Percentiles rank a stretch among this genome's conserved stretches.
phyloP scores from a whole-genome alignment of 2,329 filamentous ascomycete species.

The Chalara sp. region DNA sequence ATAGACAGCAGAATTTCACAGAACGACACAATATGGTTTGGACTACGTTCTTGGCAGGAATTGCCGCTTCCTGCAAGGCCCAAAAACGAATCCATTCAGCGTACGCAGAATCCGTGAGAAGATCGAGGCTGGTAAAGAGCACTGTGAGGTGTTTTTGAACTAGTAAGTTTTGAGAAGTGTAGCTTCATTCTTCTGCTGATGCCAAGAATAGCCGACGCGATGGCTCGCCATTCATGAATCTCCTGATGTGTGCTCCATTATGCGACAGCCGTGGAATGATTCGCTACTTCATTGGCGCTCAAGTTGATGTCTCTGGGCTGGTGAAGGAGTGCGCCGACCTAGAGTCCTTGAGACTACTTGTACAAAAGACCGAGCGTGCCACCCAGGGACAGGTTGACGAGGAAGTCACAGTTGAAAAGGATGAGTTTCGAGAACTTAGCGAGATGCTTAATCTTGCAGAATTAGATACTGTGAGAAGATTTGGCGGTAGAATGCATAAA shows the following conservation, averaged over 20 bases:
- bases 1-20: slow-evolving; percentile 55
- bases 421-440: slow-evolving; percentile 58
- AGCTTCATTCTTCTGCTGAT: slow-evolving; percentile 2
- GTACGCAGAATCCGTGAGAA: slow-evolving; percentile 56
- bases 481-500: slow-evolving; percentile 57
- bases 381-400: slow-evolving; percentile 16
- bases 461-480: slow-evolving; percentile 54
- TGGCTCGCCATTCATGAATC: slow-evolving; percentile 61
- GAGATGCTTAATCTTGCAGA: slow-evolving; percentile 66
- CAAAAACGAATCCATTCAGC: slow-evolving; percentile 58
- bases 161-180: slow-evolving; percentile 40
- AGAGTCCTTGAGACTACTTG: slow-evolving; percentile 45
- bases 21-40: slow-evolving; percentile 69
- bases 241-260: slow-evolving; percentile 57
- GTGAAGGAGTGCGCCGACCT: slow-evolving; percentile 55
- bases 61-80: slow-evolving; percentile 72
- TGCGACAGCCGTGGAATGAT: slow-evolving; percentile 54
- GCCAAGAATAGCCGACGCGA: slow-evolving; percentile 45
- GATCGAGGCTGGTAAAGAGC: slow-evolving; percentile 56
- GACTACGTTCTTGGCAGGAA: slow-evolving; percentile 69
- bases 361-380: slow-evolving; percentile 27
- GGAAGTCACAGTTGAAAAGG: slow-evolving; percentile 32
- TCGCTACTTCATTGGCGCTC: slow-evolving; percentile 59
- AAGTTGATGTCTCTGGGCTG: slow-evolving; percentile 58
- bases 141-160: slow-evolving; percentile 69